Evolutionary conservation across 768 basidiomycete genomes (phyloP).

Genomic region (Trametes maxima): DNA sequence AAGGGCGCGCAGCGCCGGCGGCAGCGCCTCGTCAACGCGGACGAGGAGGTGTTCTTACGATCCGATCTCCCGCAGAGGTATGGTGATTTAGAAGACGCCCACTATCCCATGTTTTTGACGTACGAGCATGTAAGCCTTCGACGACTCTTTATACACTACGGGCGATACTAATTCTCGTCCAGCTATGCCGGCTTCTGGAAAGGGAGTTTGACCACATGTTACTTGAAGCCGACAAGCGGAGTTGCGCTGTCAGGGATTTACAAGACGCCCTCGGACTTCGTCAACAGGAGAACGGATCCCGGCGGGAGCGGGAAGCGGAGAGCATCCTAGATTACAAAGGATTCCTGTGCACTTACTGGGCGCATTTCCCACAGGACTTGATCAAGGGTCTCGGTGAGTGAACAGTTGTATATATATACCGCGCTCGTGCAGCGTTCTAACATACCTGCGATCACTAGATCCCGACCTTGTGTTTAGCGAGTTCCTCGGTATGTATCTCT

Average conservation of each 20-base stretch:
- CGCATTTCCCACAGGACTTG: constrained; percentile 52
- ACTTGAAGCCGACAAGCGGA: background rate
- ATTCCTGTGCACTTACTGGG: constrained; percentile 61
- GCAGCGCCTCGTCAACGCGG: constrained; percentile 34
- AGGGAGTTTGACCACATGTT: constrained; percentile 38
- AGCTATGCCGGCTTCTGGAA: constrained; percentile 55
- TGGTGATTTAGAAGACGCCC: constrained; percentile 54
- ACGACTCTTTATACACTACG: background rate
- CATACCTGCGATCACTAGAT: constrained; percentile 57
- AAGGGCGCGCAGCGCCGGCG: constrained; percentile 17
- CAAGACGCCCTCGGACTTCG: background rate
- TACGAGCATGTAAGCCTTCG: constrained; percentile 52
- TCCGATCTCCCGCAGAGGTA: constrained; percentile 52
- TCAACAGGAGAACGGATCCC: background rate
- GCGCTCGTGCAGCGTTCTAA: constrained; percentile 56
- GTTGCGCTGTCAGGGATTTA: background rate
- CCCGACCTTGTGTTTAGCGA: constrained; percentile 65
- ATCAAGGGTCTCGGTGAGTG: constrained; percentile 55
- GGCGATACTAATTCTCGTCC: background rate
- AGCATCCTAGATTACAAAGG: constrained; percentile 36
- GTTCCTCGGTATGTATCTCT: constrained; percentile 52
- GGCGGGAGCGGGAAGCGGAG: too few relatives aligned
- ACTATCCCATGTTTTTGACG: constrained; percentile 74
- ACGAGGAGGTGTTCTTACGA: constrained; percentile 45
- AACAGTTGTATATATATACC: background rate